Conservation (phyloP, 2,329 filamentous ascomycete species). For the Cucurbitaria berberidis region DNA sequence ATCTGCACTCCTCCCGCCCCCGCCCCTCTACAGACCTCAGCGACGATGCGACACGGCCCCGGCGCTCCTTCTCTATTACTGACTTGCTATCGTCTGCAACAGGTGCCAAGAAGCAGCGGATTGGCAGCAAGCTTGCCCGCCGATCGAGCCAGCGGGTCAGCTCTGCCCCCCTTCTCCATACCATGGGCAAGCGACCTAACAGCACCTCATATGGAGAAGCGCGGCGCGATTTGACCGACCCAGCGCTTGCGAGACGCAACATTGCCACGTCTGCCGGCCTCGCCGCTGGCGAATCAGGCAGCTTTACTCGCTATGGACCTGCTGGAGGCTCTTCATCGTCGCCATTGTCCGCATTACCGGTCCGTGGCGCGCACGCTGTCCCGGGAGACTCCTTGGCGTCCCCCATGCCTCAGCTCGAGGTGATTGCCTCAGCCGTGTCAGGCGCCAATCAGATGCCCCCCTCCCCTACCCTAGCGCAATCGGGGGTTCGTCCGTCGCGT, state of each 20-base stretch:
- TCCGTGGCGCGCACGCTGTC: constrained; percentile 24
- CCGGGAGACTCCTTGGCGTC: constrained; percentile 34
- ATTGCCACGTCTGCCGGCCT: constrained; percentile 37
- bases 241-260: constrained; percentile 35
- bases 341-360: constrained; percentile 32
- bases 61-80: constrained; percentile 59
- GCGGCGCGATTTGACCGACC: constrained; percentile 47
- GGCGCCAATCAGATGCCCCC: constrained; percentile 43
- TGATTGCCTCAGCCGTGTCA: constrained; percentile 35
- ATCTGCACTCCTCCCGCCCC: constrained; percentile 14
- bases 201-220: constrained; percentile 45
- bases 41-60: constrained; percentile 42
- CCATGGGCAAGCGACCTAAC: constrained; percentile 49
- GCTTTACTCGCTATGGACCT: constrained; percentile 14
- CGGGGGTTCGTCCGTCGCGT: constrained; percentile 54
- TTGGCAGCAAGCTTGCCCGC: constrained; percentile 34
- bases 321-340: constrained; percentile 29
- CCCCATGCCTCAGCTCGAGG: constrained; percentile 42
- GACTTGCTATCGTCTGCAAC: constrained; percentile 49
- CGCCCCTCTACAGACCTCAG: constrained; percentile 25
- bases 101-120: constrained; percentile 46
- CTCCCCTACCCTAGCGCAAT: constrained; percentile 44
- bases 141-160: constrained; percentile 40
- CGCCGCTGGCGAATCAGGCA: constrained; percentile 12
- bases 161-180: constrained; percentile 42